phyloP scores from a whole-genome alignment of 2,329 filamentous ascomycete species.

The Rutstroemia sp. region DNA sequence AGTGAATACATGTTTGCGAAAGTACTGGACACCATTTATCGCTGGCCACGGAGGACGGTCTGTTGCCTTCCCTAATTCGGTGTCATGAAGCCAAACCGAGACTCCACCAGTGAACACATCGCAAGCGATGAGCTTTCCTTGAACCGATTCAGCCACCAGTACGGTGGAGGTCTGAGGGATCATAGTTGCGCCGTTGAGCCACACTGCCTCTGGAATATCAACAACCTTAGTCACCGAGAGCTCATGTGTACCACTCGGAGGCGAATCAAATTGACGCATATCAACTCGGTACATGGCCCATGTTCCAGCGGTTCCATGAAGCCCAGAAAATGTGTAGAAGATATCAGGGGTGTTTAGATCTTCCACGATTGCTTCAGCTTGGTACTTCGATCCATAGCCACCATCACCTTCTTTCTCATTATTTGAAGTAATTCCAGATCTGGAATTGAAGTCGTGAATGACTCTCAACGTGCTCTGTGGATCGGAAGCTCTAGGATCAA shows the following conservation, averaged over 20 bases:
- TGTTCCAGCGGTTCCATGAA: neutral
- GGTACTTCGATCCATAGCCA: neutral
- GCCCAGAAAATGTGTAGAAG: slow-evolving; percentile 1
- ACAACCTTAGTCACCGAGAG: neutral
- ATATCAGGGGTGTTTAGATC: neutral
- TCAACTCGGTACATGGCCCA: neutral
- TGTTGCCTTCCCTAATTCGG: neutral
- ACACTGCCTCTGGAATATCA: neutral
- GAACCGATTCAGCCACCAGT: neutral
- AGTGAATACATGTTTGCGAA: neutral
- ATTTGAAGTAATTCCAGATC: neutral
- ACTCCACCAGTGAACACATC: neutral
- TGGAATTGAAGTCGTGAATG: neutral
- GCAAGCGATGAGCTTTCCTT: neutral
- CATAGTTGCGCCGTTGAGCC: neutral
- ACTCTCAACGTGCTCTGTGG: neutral
- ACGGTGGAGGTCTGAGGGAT: neutral
- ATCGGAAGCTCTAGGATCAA: slow-evolving; percentile 17
- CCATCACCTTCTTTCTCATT: neutral
- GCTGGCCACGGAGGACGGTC: neutral
- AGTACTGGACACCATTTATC: neutral
- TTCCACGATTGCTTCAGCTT: slow-evolving; percentile 3
- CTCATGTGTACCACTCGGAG: neutral
- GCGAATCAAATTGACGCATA: neutral
- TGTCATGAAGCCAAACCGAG: neutral